Percentiles rank a stretch among this genome's conserved stretches.
Evolutionary conservation across 768 basidiomycete species (phyloP).

Genomic region (Symmetrospora coprosmae): DNA sequence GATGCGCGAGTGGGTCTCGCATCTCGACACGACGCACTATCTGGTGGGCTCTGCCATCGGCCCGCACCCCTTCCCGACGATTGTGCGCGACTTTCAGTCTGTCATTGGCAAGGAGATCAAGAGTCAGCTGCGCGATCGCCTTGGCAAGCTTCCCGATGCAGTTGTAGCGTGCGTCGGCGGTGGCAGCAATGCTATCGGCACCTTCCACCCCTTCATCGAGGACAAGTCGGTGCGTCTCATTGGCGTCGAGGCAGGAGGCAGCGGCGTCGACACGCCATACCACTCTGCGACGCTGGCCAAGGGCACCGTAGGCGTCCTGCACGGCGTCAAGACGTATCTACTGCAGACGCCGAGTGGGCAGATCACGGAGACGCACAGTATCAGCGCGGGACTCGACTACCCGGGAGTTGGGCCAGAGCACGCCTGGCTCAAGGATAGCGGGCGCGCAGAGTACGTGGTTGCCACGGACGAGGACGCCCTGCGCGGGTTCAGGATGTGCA

Average conservation of each 20-base stretch:
- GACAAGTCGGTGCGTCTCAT: constrained; percentile 72
- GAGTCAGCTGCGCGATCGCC: constrained; percentile 54
- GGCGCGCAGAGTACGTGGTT: constrained; percentile 78
- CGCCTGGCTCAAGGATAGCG: constrained; percentile 88
- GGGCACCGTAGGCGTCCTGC: constrained; percentile 84
- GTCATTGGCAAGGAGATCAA: constrained; percentile 93
- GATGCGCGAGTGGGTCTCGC: constrained; percentile 96
- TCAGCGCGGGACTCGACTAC: constrained; percentile 91
- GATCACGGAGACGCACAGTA: constrained; percentile 91
- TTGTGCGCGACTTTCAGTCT: constrained; percentile 94
- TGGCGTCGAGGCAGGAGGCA: constrained; percentile 94
- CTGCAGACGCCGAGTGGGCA: constrained; percentile 78
- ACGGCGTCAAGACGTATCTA: constrained; percentile 90
- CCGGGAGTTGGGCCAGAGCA: constrained; percentile 97
- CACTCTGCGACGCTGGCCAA: constrained; percentile 88
- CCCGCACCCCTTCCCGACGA: constrained; percentile 96
- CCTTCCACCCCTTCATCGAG: constrained; percentile 89
- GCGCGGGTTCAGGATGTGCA: constrained; percentile 77
- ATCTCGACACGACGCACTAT: constrained; percentile 84
- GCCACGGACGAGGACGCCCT: constrained; percentile 91
- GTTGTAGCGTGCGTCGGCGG: constrained; percentile 96
- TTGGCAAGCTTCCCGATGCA: constrained; percentile 79
- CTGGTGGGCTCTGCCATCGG: constrained; percentile 94
- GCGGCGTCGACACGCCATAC: constrained; percentile 67
- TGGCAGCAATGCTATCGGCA: constrained; percentile 86